These are phyloP conservation scores for Cladosporium velox DNA, from an alignment of 2,329 filamentous ascomycete species.

Conservation along the genomic window DNA sequence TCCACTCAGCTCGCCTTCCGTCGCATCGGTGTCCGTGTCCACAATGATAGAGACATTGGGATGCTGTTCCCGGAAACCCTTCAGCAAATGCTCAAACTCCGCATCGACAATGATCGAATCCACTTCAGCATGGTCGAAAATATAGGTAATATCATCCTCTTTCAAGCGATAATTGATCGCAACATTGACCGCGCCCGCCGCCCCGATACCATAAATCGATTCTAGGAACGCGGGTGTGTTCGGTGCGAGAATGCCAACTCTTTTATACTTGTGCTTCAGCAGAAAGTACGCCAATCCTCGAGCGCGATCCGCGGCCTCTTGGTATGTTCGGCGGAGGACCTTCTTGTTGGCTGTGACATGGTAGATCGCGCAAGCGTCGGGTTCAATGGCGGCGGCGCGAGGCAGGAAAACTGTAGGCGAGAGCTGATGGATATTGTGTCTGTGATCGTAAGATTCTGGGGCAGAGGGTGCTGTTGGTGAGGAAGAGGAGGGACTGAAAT, in stretches of 20 bases:
- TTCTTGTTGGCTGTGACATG: conserved; percentile 79
- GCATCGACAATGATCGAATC: conserved; percentile 84
- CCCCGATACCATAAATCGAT: conserved; percentile 82
- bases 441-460: conserved; percentile 40
- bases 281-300: conserved; percentile 87
- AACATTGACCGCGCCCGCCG: conserved; percentile 73
- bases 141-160: conserved; percentile 83
- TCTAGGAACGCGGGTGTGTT: conserved; percentile 97
- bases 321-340: conserved; percentile 74
- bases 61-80: conserved; percentile 62
- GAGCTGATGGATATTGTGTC: conserved; percentile 70
- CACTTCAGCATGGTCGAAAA: conserved; percentile 83
- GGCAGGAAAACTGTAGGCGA: conserved; percentile 86
- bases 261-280: conserved; percentile 68
- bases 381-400: conserved; percentile 84
- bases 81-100: conserved; percentile 73
- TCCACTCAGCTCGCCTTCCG: conserved; percentile 71
- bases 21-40: conserved; percentile 80
- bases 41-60: conserved; percentile 71
- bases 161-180: conserved; percentile 75
- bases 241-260: conserved; percentile 82
- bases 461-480: conserved; percentile 29
- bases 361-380: conserved; percentile 74
- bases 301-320: conserved; percentile 80
- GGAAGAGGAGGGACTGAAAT: conserved; percentile 41